Evolutionary conservation across 208 protist genomes (phyloP).

Genomic region (Leishmania gerbilli): DNA sequence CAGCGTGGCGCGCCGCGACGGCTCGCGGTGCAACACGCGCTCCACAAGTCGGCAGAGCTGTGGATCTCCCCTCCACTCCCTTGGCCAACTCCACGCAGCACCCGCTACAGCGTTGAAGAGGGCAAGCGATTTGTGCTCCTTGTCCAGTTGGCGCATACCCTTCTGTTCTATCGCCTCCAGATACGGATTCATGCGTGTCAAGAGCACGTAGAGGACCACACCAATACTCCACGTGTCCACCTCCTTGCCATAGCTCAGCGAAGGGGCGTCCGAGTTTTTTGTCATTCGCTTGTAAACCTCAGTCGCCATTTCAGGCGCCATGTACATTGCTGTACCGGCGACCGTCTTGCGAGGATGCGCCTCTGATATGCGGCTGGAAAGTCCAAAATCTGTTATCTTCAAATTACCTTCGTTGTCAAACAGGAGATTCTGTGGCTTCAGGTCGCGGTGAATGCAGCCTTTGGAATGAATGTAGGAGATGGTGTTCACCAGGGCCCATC

Average conservation of each 20-base stretch:
- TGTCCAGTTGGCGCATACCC: conserved; percentile 52
- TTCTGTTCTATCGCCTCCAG: conserved; percentile 66
- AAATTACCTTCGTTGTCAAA: conserved; percentile 90
- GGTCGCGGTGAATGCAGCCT: conserved; percentile 88
- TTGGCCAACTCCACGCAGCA: conserved; percentile 82
- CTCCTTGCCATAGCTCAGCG: conserved; percentile 84
- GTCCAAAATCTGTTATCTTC: conserved; percentile 94
- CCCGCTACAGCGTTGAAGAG: conserved; percentile 78
- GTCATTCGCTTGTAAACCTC: conserved; percentile 86
- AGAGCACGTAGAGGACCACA: conserved; percentile 85
- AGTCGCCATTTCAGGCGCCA: conserved; percentile 88
- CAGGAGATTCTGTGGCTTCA: conserved; percentile 92
- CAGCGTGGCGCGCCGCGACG: conserved; percentile 53
- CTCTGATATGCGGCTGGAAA: conserved; percentile 81
- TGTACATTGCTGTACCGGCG: conserved; percentile 91
- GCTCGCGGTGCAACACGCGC: conserved; percentile 57
- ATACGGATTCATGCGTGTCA: conserved; percentile 90
- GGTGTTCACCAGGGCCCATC: conserved; percentile 80
- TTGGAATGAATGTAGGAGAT: conserved; percentile 86
- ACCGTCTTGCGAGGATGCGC: conserved; percentile 85
- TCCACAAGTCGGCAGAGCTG: conserved; percentile 71
- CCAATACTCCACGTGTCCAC: conserved; percentile 92
- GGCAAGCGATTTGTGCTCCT: conserved; percentile 68
- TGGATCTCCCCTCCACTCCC: conserved; percentile 56
- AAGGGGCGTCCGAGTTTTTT: conserved; percentile 43